Percentiles rank a stretch among this genome's conserved stretches.
Evolutionary conservation across 2,329 filamentous ascomycete species (phyloP).

Genomic region (Mycosphaerella sp.): DNA sequence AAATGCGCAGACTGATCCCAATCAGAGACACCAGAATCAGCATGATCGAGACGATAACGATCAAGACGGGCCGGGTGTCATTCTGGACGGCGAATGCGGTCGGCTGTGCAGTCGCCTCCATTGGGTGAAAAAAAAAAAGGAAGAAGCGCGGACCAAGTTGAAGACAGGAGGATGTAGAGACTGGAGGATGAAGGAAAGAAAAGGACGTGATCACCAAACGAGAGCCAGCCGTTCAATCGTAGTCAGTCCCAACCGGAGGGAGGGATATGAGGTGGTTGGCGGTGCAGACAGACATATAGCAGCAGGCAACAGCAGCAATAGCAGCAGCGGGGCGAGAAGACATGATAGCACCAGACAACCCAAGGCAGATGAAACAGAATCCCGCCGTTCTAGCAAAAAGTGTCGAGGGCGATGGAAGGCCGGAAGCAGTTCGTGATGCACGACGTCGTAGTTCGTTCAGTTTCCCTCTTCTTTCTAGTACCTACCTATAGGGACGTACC

Average conservation of each 20-base stretch:
- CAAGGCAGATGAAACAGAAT: neutral
- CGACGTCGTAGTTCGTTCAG: neutral
- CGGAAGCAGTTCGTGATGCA: neutral
- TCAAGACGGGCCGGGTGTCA: constrained; percentile 12
- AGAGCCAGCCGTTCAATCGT: no score
- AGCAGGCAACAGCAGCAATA: neutral
- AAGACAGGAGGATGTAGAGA: no score
- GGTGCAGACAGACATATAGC: neutral
- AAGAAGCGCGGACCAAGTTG: no score
- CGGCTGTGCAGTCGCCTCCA: neutral
- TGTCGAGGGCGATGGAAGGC: neutral
- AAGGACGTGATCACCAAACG: no score
- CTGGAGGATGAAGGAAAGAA: no score
- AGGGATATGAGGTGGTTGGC: neutral
- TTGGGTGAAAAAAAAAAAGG: neutral
- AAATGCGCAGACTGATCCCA: constrained; percentile 12
- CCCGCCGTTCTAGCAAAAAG: neutral
- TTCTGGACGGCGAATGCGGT: neutral
- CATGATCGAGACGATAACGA: constrained; percentile 14
- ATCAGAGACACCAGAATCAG: constrained; percentile 10
- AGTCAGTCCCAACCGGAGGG: no score
- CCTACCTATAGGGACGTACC: no score
- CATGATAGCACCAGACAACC: no score
- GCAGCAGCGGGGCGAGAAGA: neutral
- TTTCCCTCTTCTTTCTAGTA: no score